Base-by-base conservation (phyloP, 495 filamentous ascomycete species). In the Talaromyces borbonicus region DNA sequence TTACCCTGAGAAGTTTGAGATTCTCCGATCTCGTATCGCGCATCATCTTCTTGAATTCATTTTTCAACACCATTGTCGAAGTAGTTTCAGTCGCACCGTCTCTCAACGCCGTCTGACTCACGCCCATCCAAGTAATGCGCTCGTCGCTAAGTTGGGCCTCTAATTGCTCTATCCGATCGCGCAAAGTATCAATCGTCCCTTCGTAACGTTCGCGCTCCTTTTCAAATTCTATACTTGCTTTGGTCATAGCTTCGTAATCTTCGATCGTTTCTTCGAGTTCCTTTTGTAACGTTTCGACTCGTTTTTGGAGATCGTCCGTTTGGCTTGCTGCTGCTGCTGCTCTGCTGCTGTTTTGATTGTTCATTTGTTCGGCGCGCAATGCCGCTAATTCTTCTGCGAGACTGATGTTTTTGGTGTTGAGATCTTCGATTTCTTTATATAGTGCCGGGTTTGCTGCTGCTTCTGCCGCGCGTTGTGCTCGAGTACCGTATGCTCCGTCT, bases 31-130 rank as follows among this genome's bases (percentile, higher is more conserved):
- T 78, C 47, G 81, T 84, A 52, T 89, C 85, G 43, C 82, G 73
- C 85, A 89, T 90, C 85, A 90, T 89, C 69, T 87, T 88, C 71
- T 85, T 85, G 59, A 90, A 90, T 59, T 90, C 85, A 42, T 80
- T 84, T 64, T 81, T 83, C 43, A 90, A 60, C 14, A 87, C 79
- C 67, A 75, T 77, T 2, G 79, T 86, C 52, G 79, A 84, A 2
- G 80, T 88, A 8, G 68, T 77, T 53, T 80, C 78, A 8, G 63
- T 51, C 32, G 42, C 52, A 22, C 59, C 65, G 49, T 74, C 71
- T 29, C 70, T 63, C 33, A 68, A 56, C 0, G 71, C 63, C 20
- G 49, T 65, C 33, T 77, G 73, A 52, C 73, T 77, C 31, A 78
- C 62, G 24, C 83, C 86, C 60, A 89, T 66, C 73, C 77, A 82